Evolutionary conservation across 176 grass and related monocot genomes (phyloP).

Genomic region (Triticum urartu): DNA sequence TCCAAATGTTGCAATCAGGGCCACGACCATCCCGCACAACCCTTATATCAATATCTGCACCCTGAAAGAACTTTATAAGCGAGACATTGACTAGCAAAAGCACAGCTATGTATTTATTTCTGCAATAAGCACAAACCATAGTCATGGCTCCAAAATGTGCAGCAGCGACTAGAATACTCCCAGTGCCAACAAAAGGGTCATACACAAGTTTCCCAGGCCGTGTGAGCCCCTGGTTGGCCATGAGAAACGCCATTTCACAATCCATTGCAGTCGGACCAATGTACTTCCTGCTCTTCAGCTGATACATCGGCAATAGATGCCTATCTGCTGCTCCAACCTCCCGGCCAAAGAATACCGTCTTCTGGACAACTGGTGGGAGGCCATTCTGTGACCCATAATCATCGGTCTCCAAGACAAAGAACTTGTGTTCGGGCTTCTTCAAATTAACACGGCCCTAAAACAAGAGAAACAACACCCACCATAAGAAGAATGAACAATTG

Average conservation of each 20-base stretch:
- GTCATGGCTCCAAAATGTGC: slow-evolving; percentile 98
- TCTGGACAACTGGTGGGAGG: slow-evolving; percentile 80
- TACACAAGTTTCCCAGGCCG: slow-evolving; percentile 74
- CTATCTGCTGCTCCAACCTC: slow-evolving; percentile 89
- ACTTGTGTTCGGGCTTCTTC: slow-evolving; percentile 75
- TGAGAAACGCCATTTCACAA: slow-evolving; percentile 91
- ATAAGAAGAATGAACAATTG: not conserved
- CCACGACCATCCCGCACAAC: slow-evolving; percentile 92
- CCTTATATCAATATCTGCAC: slow-evolving; percentile 99
- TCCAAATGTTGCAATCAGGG: slow-evolving; percentile 95
- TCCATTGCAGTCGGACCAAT: slow-evolving; percentile 96
- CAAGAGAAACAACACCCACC: not conserved
- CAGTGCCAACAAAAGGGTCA: slow-evolving; percentile 94
- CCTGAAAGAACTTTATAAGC: slow-evolving; percentile 61
- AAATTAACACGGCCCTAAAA: slow-evolving; percentile 84
- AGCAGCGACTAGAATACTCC: slow-evolving; percentile 89
- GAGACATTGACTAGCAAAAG: slow-evolving; percentile 4
- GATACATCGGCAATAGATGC: slow-evolving; percentile 83
- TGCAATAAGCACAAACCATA: slow-evolving; percentile 63
- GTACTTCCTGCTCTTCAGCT: slow-evolving; percentile 89
- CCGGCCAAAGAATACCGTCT: slow-evolving; percentile 77
- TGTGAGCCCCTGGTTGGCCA: slow-evolving; percentile 86
- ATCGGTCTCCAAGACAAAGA: slow-evolving; percentile 92
- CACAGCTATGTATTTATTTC: not conserved
- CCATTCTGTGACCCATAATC: slow-evolving; percentile 85